phyloP scores from a whole-genome alignment of 805 yeast species.

The Candida tammaniensis region DNA sequence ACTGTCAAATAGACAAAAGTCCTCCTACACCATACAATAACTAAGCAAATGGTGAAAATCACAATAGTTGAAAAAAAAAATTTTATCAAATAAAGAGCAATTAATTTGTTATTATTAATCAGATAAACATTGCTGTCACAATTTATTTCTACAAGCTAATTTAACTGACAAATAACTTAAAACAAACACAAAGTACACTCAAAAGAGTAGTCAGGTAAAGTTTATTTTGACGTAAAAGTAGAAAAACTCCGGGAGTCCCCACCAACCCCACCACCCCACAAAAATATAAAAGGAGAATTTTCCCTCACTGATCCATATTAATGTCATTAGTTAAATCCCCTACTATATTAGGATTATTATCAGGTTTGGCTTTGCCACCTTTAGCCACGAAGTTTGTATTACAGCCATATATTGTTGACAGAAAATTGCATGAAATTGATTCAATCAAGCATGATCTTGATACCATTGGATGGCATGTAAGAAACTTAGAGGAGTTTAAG shows the following conservation, averaged over 20 bases:
- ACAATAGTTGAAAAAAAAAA: too few relatives aligned
- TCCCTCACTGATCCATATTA: not conserved
- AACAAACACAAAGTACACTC: too few relatives aligned
- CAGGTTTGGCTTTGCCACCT: conserved; percentile 31
- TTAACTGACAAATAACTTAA: too few relatives aligned
- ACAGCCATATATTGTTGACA: conserved; percentile 22
- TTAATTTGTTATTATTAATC: too few relatives aligned
- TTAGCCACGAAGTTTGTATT: conserved; percentile 24
- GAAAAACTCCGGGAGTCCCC: conserved; percentile 1
- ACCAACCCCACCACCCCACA: conserved; percentile 3
- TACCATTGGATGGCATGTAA: conserved; percentile 33
- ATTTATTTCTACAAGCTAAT: too few relatives aligned
- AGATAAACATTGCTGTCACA: too few relatives aligned
- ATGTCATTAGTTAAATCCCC: conserved; percentile 10
- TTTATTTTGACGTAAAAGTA: too few relatives aligned
- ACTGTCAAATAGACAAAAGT: too few relatives aligned
- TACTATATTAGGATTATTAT: conserved; percentile 20
- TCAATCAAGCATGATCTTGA: conserved; percentile 29
- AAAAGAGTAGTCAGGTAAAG: too few relatives aligned
- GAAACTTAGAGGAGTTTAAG: conserved; percentile 26
- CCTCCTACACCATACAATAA: too few relatives aligned
- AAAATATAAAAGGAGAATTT: not conserved
- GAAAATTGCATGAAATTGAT: conserved; percentile 27
- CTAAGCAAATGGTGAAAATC: too few relatives aligned
- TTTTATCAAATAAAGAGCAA: too few relatives aligned